These are phyloP conservation scores for Sclerotinia sclerotiorum DNA, from an alignment of 2,329 filamentous ascomycete species.

Conservation along the genomic window DNA sequence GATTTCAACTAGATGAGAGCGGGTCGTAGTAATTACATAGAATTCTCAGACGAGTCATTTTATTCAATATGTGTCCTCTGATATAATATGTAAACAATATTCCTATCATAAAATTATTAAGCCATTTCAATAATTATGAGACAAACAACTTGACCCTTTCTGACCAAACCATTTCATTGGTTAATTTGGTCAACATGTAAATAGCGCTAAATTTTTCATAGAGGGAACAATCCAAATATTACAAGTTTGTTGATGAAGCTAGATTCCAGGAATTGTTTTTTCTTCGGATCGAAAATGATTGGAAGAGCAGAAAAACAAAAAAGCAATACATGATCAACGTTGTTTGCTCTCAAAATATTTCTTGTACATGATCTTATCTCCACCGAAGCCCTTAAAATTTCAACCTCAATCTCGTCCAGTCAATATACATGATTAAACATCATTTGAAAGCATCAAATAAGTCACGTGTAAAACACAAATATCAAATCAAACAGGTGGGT, in stretches of 20 bases:
- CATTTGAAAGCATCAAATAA: neutral
- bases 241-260: neutral
- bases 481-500: neutral
- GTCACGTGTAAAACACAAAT: neutral
- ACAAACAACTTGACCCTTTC: conserved; percentile 1
- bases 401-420: too few species aligned
- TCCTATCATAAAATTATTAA: conserved; percentile 2
- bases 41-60: neutral
- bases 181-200: neutral
- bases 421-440: neutral
- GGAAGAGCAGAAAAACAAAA: neutral
- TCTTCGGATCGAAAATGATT: neutral
- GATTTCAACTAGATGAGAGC: neutral
- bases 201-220: neutral
- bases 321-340: neutral
- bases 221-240: too few species aligned
- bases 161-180: neutral
- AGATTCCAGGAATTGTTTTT: neutral
- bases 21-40: neutral
- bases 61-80: neutral
- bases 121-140: conserved; percentile 15
- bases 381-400: neutral
- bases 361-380: neutral
- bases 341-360: neutral
- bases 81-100: neutral